phyloP scores from a whole-genome alignment of 1,284 basidiomycete species.

The Leucoagaricus sp. region DNA sequence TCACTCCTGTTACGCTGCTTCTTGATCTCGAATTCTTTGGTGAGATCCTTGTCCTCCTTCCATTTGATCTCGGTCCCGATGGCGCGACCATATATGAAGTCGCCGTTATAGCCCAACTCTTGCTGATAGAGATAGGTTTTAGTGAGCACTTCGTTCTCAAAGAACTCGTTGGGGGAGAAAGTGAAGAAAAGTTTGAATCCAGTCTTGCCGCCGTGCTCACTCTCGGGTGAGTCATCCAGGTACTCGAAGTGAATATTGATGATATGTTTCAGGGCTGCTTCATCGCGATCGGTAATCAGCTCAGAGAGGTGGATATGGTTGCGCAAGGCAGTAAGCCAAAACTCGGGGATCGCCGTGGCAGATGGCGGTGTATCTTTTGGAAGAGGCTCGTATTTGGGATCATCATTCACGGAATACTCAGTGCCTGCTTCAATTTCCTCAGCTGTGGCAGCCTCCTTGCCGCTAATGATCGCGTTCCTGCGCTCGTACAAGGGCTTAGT shows the following conservation, averaged over 20 bases:
- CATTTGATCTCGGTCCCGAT: slow-evolving; percentile 91
- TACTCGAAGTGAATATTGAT: slow-evolving; percentile 72
- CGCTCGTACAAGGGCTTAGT: slow-evolving; percentile 90
- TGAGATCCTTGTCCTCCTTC: slow-evolving; percentile 98
- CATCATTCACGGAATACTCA: slow-evolving; percentile 65
- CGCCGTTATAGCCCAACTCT: slow-evolving; percentile 91
- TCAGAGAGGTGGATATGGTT: slow-evolving; percentile 89
- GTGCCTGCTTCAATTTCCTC: slow-evolving; percentile 88
- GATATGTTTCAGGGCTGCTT: slow-evolving; percentile 59
- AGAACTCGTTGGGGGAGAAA: slow-evolving; percentile 87
- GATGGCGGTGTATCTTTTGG: slow-evolving; percentile 46
- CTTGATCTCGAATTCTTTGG: slow-evolving; percentile 97
- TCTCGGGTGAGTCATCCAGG: slow-evolving; percentile 39
- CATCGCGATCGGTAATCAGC: slow-evolving; percentile 93
- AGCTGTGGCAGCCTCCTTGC: slow-evolving; percentile 71
- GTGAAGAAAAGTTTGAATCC: slow-evolving; percentile 92
- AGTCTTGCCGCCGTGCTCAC: slow-evolving; percentile 59
- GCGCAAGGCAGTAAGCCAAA: slow-evolving; percentile 96
- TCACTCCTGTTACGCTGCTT: slow-evolving; percentile 98
- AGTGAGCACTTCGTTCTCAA: slow-evolving; percentile 80
- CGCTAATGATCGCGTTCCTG: slow-evolving; percentile 82
- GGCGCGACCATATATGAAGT: slow-evolving; percentile 94
- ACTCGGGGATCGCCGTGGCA: slow-evolving; percentile 81
- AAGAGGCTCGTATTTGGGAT: slow-evolving; percentile 62
- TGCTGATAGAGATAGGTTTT: slow-evolving; percentile 98